Conservation (phyloP, 2,329 filamentous ascomycete genomes). For the Diaporthe citrichinensis region DNA sequence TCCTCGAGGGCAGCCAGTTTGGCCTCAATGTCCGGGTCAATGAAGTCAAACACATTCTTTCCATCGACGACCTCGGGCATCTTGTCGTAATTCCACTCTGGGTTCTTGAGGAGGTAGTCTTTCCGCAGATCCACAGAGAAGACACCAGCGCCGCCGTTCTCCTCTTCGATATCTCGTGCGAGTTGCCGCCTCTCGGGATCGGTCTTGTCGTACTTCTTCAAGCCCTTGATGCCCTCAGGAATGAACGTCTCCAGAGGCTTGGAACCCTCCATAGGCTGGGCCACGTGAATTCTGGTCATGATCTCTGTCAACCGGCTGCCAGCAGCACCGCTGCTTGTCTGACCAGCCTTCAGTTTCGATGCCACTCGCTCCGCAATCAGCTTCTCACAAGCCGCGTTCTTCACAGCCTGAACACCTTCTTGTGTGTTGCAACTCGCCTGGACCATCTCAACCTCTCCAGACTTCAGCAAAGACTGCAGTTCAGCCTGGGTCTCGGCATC, state of each 20-base stretch:
- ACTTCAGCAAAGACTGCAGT: slow-evolving; percentile 84
- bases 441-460: slow-evolving; percentile 91
- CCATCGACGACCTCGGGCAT: slow-evolving; percentile 95
- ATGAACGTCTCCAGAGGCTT: slow-evolving; percentile 83
- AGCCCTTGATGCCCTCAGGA: slow-evolving; percentile 83
- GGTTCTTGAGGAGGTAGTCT: slow-evolving; percentile 88
- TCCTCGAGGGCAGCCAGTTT: slow-evolving; percentile 94
- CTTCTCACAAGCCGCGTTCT: slow-evolving; percentile 94
- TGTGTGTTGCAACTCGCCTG: slow-evolving; percentile 95
- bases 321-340: slow-evolving; percentile 78
- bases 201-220: slow-evolving; percentile 90
- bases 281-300: slow-evolving; percentile 94
- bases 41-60: slow-evolving; percentile 97
- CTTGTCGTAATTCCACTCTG: slow-evolving; percentile 96
- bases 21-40: slow-evolving; percentile 95
- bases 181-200: slow-evolving; percentile 88
- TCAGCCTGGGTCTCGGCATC: slow-evolving; percentile 83
- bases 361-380: slow-evolving; percentile 93
- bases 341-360: slow-evolving; percentile 95
- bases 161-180: slow-evolving; percentile 89
- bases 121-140: slow-evolving; percentile 94
- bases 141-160: slow-evolving; percentile 95
- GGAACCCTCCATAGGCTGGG: slow-evolving; percentile 88
- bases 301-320: slow-evolving; percentile 88
- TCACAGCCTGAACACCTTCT: slow-evolving; percentile 93